Evolutionary conservation across 2,329 filamentous ascomycete genomes (phyloP), one percentile per base, ranked within the genome.

Genomic region (Kalmusia sp.): DNA sequence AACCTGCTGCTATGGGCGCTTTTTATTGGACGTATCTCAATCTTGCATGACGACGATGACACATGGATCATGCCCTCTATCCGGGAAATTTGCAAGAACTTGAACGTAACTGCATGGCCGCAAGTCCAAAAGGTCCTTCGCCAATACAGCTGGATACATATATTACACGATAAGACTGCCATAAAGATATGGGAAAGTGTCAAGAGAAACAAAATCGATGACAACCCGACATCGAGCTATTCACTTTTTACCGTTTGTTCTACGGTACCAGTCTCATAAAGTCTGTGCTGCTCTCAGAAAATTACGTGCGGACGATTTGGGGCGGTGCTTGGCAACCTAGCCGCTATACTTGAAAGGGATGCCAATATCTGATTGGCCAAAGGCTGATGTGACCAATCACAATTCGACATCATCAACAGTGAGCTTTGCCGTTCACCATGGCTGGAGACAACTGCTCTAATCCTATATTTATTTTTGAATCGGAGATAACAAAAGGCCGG

Each of bases 291-390:
- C n/a, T n/a, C n/a, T n/a, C n/a, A n/a, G n/a, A n/a, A n/a, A n/a
- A n/a, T n/a, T n/a, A n/a, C n/a, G n/a, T n/a, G n/a, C n/a, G n/a
- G n/a, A n/a, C n/a, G n/a, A n/a, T n/a, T n/a, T n/a, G 12, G 25
- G 15, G 37, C 31, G 31, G 17, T 15, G 6, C 21, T 19, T 6
- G 17, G 9, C 9, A 8, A n/a, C 9, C 9, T 21, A 17, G 40
- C 47, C n/a, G 44, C 49, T 56, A 37, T 33, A 6, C 49, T 49
- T 12, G 17, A 47, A 46, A 2, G 46, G 49, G 54, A 14, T 47
- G 35, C 33, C 40, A 56, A 52, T 56, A 39, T 56, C 49, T 50
- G 40, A 56, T 55, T 55, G 53, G 53, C 12, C 45, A 33, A 21
- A 17, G 4, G 4, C 14, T 17, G 4, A 21, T 2, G n/a, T 21